Conservation (phyloP, 805 yeast species). For the Cyberlindnera veronae region DNA sequence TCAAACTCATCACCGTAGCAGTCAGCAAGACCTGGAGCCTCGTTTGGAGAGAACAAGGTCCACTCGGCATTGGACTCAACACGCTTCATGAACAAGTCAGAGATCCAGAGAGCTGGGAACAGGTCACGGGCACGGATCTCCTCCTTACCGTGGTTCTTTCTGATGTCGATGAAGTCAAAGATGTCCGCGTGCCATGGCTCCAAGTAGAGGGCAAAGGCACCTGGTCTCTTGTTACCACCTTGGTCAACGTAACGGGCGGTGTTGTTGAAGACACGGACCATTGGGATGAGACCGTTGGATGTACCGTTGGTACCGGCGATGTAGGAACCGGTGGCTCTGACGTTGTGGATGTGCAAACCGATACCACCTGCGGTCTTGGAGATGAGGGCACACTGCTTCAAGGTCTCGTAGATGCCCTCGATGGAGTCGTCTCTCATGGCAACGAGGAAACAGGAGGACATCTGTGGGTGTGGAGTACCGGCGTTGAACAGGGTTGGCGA, state of each 20-base stretch:
- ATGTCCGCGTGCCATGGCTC: constrained; percentile 98
- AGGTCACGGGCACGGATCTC: constrained; percentile 91
- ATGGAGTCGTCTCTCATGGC: constrained; percentile 94
- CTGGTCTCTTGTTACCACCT: constrained; percentile 98
- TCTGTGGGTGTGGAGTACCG: constrained; percentile 79
- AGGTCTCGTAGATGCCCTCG: constrained; percentile 89
- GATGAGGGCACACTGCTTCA: constrained; percentile 84
- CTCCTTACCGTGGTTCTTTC: constrained; percentile 95
- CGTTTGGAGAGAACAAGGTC: constrained; percentile 88
- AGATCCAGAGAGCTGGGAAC: constrained; percentile 91
- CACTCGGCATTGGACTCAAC: constrained; percentile 77
- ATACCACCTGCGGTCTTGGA: constrained; percentile 96
- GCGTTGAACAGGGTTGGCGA: constrained; percentile 96
- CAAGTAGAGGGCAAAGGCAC: constrained; percentile 90
- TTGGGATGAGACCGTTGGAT: constrained; percentile 90
- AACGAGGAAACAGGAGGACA: constrained; percentile 89
- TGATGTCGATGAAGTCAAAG: constrained; percentile 78
- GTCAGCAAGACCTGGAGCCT: constrained; percentile 83
- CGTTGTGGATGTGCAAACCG: constrained; percentile 85
- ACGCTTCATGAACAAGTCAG: constrained; percentile 90
- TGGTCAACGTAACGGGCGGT: constrained; percentile 98
- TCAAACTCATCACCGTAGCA: constrained; percentile 84
- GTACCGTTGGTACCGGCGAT: constrained; percentile 92
- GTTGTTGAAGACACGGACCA: constrained; percentile 92
- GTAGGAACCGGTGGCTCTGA: constrained; percentile 84